phyloP scores from a whole-genome alignment of 805 yeast species.

The Candida nitratophila region DNA sequence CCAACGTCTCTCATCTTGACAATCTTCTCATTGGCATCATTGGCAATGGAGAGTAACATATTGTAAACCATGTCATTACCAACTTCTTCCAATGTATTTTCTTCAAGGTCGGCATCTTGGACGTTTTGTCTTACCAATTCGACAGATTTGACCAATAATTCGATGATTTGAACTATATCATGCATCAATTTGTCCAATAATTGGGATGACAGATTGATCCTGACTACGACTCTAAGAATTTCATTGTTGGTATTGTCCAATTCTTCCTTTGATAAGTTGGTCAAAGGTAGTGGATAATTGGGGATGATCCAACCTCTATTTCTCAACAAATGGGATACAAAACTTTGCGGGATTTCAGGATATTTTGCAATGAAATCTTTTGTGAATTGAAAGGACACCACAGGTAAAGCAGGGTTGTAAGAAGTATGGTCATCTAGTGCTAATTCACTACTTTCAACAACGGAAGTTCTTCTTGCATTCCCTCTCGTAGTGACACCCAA shows the following conservation, averaged over 20 bases:
- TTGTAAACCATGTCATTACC: constrained; percentile 33
- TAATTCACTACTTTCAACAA: constrained; percentile 8
- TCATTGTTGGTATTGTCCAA: constrained; percentile 37
- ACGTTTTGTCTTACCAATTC: constrained; percentile 31
- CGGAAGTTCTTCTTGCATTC: constrained; percentile 6
- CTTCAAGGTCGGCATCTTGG: constrained; percentile 3
- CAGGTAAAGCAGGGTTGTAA: constrained; percentile 78
- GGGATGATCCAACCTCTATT: constrained; percentile 84
- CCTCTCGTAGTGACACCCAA: constrained; percentile 28
- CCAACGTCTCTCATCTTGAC: constrained; percentile 17
- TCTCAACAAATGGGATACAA: constrained; percentile 66
- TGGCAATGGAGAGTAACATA: constrained; percentile 47
- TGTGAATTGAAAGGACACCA: constrained; percentile 77
- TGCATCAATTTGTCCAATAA: constrained; percentile 57
- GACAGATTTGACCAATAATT: constrained; percentile 43
- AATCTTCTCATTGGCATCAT: constrained; percentile 42
- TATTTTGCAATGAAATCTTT: constrained; percentile 47
- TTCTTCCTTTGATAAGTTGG: constrained; percentile 36
- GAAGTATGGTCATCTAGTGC: constrained; percentile 28
- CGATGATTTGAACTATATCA: constrained; percentile 47
- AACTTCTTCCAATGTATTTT: constrained; percentile 14
- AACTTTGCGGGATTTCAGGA: constrained; percentile 79
- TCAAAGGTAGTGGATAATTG: constrained; percentile 70
- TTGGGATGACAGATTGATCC: constrained; percentile 57
- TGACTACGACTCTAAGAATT: constrained; percentile 78